phyloP scores from a whole-genome alignment of 768 basidiomycete genomes.

The Trametes cingulata region DNA sequence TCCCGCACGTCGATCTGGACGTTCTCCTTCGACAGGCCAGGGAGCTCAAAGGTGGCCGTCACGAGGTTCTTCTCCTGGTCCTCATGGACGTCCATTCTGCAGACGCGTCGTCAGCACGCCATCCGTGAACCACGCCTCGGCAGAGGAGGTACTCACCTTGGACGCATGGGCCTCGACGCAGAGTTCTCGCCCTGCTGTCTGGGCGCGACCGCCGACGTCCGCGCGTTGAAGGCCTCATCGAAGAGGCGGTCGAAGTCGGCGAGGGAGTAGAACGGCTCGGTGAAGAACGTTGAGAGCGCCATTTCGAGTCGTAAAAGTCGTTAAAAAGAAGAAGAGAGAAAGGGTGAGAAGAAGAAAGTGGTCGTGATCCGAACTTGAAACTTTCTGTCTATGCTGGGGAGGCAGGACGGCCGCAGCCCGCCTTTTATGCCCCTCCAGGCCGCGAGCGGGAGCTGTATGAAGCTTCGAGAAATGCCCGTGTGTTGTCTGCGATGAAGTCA shows the following conservation, averaged over 20 bases:
- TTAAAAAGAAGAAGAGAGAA: slow-evolving; percentile 1
- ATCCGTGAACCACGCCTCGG: no score
- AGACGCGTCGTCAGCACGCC: background rate
- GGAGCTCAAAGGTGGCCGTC: slow-evolving; percentile 56
- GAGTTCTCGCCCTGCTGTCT: slow-evolving; percentile 2
- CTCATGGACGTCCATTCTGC: slow-evolving; percentile 57
- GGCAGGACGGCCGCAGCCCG: background rate
- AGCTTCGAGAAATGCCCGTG: slow-evolving; percentile 1
- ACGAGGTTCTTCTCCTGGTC: slow-evolving; percentile 46
- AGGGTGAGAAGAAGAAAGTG: slow-evolving; percentile 13
- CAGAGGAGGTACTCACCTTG: slow-evolving; percentile 20
- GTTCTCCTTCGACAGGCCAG: slow-evolving; percentile 52
- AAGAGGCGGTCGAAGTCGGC: slow-evolving; percentile 47
- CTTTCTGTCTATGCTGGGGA: slow-evolving; percentile 18
- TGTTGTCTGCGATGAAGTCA: slow-evolving; percentile 1
- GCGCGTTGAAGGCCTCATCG: slow-evolving; percentile 39
- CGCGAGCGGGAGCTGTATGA: background rate
- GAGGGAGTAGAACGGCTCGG: slow-evolving; percentile 43
- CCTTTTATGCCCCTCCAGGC: background rate
- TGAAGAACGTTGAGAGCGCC: slow-evolving; percentile 40
- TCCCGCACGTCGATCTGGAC: slow-evolving; percentile 52
- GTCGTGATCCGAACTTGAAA: slow-evolving; percentile 20
- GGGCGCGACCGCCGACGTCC: slow-evolving; percentile 13
- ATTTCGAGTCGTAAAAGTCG: slow-evolving; percentile 27
- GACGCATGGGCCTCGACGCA: slow-evolving; percentile 17